Conservation (phyloP, 768 basidiomycete species). For the Infundibulicybe gibba region DNA sequence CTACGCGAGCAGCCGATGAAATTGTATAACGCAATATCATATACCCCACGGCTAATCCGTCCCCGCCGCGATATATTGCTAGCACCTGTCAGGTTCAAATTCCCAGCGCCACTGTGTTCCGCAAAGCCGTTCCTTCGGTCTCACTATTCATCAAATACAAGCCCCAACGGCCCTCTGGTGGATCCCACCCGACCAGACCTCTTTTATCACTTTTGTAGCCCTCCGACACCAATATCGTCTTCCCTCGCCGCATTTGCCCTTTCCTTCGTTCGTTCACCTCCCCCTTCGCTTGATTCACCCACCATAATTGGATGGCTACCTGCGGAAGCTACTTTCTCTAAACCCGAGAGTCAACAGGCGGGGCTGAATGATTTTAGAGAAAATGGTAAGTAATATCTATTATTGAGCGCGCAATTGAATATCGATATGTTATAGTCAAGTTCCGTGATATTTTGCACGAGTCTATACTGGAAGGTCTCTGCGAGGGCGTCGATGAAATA, state of each 20-base stretch:
- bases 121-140: too few relatives aligned
- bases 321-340: slow-evolving; percentile 28
- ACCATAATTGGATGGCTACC: slow-evolving; percentile 72
- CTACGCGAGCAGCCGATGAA: too few relatives aligned
- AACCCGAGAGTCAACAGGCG: slow-evolving; percentile 26
- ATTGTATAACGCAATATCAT: too few relatives aligned
- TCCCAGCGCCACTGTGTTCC: too few relatives aligned
- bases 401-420: not conserved
- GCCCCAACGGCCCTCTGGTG: not conserved
- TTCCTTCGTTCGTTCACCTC: slow-evolving; percentile 53
- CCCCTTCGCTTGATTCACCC: slow-evolving; percentile 39
- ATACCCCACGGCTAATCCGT: too few relatives aligned
- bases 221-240: slow-evolving; percentile 46
- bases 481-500: slow-evolving; percentile 59
- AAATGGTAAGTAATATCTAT: slow-evolving; percentile 50
- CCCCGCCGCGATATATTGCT: too few relatives aligned
- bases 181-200: slow-evolving; percentile 65
- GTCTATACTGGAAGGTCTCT: slow-evolving; percentile 50
- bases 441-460: slow-evolving; percentile 62
- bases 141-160: too few relatives aligned
- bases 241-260: slow-evolving; percentile 54
- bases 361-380: slow-evolving; percentile 69
- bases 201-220: slow-evolving; percentile 62
- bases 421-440: slow-evolving; percentile 36
- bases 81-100: too few relatives aligned